These are phyloP conservation scores for Yamagishiella unicocca DNA, from an alignment of 139 green algal genomes.

Conservation along the genomic window DNA sequence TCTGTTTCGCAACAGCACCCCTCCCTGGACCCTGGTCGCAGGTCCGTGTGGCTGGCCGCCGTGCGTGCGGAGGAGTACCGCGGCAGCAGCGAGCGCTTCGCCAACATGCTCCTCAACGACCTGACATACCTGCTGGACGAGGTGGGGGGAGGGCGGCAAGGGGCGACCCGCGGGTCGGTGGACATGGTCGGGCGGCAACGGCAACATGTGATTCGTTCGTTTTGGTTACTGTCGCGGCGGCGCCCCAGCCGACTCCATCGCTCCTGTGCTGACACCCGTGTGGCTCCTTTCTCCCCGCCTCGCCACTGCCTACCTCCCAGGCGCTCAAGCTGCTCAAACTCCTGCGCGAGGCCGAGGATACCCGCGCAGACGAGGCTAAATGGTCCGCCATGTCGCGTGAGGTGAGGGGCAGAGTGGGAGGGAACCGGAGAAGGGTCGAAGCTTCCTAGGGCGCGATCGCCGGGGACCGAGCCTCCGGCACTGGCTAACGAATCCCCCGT, in stretches of 20 bases:
- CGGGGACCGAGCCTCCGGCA: no score
- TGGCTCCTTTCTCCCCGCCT: not conserved
- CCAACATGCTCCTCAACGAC: constrained; percentile 96
- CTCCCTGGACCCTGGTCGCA: constrained; percentile 10
- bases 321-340: constrained; percentile 81
- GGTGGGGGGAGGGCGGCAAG: not conserved
- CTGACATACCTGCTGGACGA: constrained; percentile 93
- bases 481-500: no score
- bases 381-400: constrained; percentile 62
- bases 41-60: constrained; percentile 59
- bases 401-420: constrained; percentile 35
- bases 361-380: constrained; percentile 55
- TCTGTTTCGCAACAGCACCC: no score
- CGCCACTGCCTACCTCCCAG: not conserved
- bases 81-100: constrained; percentile 72
- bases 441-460: no score
- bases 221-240: not conserved
- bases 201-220: no score
- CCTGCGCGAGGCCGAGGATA: constrained; percentile 77
- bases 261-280: no score
- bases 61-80: constrained; percentile 50
- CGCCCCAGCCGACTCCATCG: not conserved
- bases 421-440: not conserved
- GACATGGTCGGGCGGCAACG: no score
- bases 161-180: not conserved